A percentile compares a stretch with the other conserved stretches of the same genome.
These are phyloP conservation scores for Candida tetrigidarum DNA, from an alignment of 1,139 yeast species.

Conservation along the genomic window DNA sequence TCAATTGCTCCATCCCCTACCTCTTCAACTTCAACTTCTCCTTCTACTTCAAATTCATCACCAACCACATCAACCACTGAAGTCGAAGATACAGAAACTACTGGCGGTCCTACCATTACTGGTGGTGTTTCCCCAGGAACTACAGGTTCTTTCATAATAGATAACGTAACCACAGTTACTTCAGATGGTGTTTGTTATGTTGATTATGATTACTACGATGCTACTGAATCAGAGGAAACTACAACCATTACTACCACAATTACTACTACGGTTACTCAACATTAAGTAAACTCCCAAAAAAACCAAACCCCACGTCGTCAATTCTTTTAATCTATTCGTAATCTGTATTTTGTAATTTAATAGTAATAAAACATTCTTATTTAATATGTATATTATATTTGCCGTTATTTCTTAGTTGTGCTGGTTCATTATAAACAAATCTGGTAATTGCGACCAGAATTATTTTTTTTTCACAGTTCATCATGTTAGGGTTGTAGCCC, in stretches of 20 bases:
- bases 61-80: conserved; percentile 10
- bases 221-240: conserved; percentile 34
- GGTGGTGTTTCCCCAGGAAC: conserved; percentile 36
- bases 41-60: conserved; percentile 14
- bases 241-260: conserved; percentile 46
- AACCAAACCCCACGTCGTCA: not conserved
- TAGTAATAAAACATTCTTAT: not conserved
- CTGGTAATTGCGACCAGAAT: conserved; percentile 3
- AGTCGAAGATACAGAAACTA: conserved; percentile 21
- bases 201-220: conserved; percentile 47
- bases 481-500: conserved; percentile 8
- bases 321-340: not conserved
- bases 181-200: conserved; percentile 43
- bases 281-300: not conserved
- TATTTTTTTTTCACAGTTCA: not conserved
- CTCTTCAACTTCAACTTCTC: conserved; percentile 10
- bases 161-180: conserved; percentile 36
- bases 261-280: conserved; percentile 38
- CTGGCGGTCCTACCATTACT: conserved; percentile 34
- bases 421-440: conserved; percentile 3
- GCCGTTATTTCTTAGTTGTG: not conserved
- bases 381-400: not conserved
- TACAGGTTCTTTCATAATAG: conserved; percentile 43
- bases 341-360: not conserved
- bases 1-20: not conserved